Conservation (phyloP, 2,329 filamentous ascomycete genomes). For the Pseudogymnoascus destructans region DNA sequence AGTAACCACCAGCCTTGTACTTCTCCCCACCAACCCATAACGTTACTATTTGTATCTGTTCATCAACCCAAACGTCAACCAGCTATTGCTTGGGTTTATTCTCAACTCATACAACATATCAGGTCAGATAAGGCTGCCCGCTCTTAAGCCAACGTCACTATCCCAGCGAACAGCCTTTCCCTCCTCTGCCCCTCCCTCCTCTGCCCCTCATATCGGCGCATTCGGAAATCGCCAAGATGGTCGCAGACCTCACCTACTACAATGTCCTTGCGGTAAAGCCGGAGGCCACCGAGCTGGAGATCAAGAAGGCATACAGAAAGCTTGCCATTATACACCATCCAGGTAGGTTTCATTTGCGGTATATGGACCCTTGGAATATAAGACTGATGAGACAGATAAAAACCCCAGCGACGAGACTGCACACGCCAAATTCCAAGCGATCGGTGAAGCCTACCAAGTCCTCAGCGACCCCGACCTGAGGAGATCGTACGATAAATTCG, state of each 20-base stretch:
- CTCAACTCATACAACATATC: neutral
- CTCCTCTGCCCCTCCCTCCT: neutral
- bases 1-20: slow-evolving; percentile 4
- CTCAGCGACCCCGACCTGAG: slow-evolving; percentile 78
- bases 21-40: slow-evolving; percentile 4
- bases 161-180: neutral
- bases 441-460: slow-evolving; percentile 64
- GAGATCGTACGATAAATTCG: slow-evolving; percentile 90
- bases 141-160: neutral
- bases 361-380: slow-evolving; percentile 11
- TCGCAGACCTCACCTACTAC: slow-evolving; percentile 80
- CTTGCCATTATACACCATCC: slow-evolving; percentile 79
- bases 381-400: slow-evolving; percentile 53
- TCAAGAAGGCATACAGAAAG: slow-evolving; percentile 95
- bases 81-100: neutral
- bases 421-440: slow-evolving; percentile 85
- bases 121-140: neutral
- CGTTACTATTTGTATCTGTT: neutral
- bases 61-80: neutral
- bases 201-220: slow-evolving; percentile 1
- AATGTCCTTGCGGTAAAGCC: slow-evolving; percentile 75
- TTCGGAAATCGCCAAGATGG: slow-evolving; percentile 40
- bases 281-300: slow-evolving; percentile 78
- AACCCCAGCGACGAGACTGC: slow-evolving; percentile 93
- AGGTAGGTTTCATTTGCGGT: slow-evolving; percentile 17